A percentile compares a stretch with the other conserved stretches of the same genome.
phyloP scores from a whole-genome alignment of 371 early-diverging fungal genomes.

The Mortierella sp. region DNA sequence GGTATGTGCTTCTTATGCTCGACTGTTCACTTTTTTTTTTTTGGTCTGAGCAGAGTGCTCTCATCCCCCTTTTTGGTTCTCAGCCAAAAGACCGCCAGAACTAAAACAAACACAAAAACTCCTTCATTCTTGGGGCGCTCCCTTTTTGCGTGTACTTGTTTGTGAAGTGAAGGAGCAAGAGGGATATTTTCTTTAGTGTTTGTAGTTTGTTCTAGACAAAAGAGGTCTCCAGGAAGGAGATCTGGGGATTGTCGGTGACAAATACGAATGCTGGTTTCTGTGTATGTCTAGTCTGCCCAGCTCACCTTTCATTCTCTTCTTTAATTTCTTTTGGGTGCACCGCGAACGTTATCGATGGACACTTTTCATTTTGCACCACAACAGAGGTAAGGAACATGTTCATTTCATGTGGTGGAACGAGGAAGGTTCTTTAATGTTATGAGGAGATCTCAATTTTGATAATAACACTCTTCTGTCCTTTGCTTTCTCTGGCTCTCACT shows the following conservation, averaged over 20 bases:
- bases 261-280: neutral
- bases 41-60: slow-evolving; percentile 17
- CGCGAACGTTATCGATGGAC: neutral
- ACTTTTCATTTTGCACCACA: slow-evolving; percentile 7
- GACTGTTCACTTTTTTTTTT: slow-evolving; percentile 6
- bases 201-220: slow-evolving; percentile 9
- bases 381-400: slow-evolving; percentile 12
- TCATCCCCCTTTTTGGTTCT: neutral
- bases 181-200: neutral
- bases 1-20: slow-evolving; percentile 25
- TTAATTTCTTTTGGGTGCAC: neutral
- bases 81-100: slow-evolving; percentile 10
- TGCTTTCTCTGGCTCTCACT: neutral
- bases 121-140: neutral
- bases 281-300: neutral
- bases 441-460: slow-evolving; percentile 6
- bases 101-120: slow-evolving; percentile 4
- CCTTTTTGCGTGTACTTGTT: neutral
- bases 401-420: neutral
- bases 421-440: neutral
- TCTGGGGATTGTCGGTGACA: slow-evolving; percentile 2
- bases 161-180: neutral
- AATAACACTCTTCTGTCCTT: neutral
- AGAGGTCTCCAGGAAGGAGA: neutral
- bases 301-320: neutral